Evolutionary conservation across 495 filamentous ascomycete genomes (phyloP).

Genomic region (Bryoglossum gracile): DNA sequence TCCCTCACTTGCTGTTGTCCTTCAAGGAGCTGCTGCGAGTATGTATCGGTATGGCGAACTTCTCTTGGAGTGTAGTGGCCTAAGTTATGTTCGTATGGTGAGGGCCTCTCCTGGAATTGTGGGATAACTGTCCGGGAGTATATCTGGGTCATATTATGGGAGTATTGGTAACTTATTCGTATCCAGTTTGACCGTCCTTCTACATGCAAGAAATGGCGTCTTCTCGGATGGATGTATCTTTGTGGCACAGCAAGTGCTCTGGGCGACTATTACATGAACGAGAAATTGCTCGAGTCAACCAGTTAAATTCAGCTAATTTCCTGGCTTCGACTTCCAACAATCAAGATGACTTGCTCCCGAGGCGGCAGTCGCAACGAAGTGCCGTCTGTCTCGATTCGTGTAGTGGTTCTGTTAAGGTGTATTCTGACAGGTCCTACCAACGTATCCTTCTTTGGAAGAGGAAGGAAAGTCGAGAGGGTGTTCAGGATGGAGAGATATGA

Average conservation of each 20-base stretch:
- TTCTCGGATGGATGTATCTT: constrained; percentile 12
- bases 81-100: constrained; percentile 8
- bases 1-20: constrained; percentile 1
- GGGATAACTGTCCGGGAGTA: constrained; percentile 17
- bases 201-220: constrained; percentile 8
- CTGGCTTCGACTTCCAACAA: constrained; percentile 14
- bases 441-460: constrained; percentile 1
- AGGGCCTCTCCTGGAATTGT: constrained; percentile 14
- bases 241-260: constrained; percentile 19
- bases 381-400: constrained; percentile 22
- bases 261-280: constrained; percentile 16
- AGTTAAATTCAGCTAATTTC: constrained; percentile 20
- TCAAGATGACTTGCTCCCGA: constrained; percentile 5
- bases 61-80: constrained; percentile 6
- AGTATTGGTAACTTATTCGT: constrained; percentile 1
- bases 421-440: constrained; percentile 5
- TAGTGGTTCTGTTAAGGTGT: constrained; percentile 12
- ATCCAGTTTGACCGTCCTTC: constrained; percentile 1
- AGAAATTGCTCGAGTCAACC: constrained; percentile 8
- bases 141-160: constrained; percentile 25
- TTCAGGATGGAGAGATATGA: constrained; percentile 4
- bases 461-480: constrained; percentile 1
- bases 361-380: constrained; percentile 22
- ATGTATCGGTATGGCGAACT: not conserved
- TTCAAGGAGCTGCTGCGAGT: not conserved